Conservation (phyloP, 306 rosid genomes). For the Mimosa pudica region DNA sequence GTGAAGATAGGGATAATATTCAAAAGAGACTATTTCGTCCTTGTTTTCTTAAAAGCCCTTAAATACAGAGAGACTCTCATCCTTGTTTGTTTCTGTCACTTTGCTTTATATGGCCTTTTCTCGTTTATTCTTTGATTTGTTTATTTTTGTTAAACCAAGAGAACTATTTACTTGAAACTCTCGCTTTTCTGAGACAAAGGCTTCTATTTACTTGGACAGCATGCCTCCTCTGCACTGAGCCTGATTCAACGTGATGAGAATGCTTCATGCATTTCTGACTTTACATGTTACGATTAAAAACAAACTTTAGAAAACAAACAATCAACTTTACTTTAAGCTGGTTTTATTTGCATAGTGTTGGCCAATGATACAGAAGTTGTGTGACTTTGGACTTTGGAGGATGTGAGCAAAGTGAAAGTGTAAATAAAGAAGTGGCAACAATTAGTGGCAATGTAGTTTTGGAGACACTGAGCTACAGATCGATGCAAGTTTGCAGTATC, state of each 20-base stretch:
- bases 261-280: neutral
- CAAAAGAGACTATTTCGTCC: neutral
- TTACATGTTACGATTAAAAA: neutral
- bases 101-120: neutral
- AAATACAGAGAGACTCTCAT: neutral
- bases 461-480: constrained; percentile 3
- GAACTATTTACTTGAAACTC: constrained; percentile 5
- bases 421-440: constrained; percentile 1
- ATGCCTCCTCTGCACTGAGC: constrained; percentile 1
- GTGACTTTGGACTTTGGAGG: neutral
- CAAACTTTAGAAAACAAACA: neutral
- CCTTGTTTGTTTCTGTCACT: neutral
- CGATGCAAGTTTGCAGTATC: neutral
- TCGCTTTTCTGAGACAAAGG: constrained; percentile 15
- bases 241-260: neutral
- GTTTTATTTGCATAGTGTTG: neutral
- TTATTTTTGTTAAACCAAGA: neutral
- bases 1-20: neutral
- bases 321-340: neutral
- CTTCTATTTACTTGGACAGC: constrained; percentile 9
- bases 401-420: constrained; percentile 6
- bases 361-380: neutral
- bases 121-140: neutral
- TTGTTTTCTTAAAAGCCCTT: neutral
- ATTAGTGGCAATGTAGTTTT: neutral